Percentiles rank a stretch among this genome's conserved stretches.
Conservation (phyloP, 1,284 basidiomycete genomes). For the Leccinum colubrinum region DNA sequence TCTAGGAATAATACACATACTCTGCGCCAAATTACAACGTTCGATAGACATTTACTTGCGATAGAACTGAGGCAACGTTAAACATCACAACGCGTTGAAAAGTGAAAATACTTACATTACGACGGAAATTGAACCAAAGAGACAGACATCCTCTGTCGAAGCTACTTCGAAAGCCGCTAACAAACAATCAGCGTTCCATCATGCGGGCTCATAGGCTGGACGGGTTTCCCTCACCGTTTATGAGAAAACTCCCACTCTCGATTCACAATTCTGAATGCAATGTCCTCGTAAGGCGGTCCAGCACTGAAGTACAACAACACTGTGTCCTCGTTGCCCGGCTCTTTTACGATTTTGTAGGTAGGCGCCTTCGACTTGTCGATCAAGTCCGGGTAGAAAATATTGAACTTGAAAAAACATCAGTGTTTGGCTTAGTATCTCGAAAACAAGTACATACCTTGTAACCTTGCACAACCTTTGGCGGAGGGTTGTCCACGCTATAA, state of each 20-base stretch:
- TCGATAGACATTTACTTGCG: slow-evolving; percentile 45
- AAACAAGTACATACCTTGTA: slow-evolving; percentile 72
- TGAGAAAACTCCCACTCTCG: slow-evolving; percentile 99
- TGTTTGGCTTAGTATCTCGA: slow-evolving; percentile 14
- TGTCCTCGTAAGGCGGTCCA: slow-evolving; percentile 98
- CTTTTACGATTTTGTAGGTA: slow-evolving; percentile 91
- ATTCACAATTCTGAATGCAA: slow-evolving; percentile 97
- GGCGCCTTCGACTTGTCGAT: slow-evolving; percentile 97
- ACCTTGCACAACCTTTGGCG: slow-evolving; percentile 96
- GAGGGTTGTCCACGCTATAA: slow-evolving; percentile 87
- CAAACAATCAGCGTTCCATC: slow-evolving; percentile 15
- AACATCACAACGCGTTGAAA: slow-evolving; percentile 13
- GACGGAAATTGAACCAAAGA: slow-evolving; percentile 85
- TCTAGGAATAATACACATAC: slow-evolving; percentile 16
- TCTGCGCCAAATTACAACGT: slow-evolving; percentile 9
- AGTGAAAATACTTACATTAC: slow-evolving; percentile 60
- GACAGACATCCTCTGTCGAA: slow-evolving; percentile 86
- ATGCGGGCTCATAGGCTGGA: neutral
- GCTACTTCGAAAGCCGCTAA: slow-evolving; percentile 79
- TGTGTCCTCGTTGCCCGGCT: slow-evolving; percentile 92
- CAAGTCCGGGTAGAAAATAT: slow-evolving; percentile 94
- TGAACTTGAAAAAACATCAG: slow-evolving; percentile 59
- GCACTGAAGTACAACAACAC: slow-evolving; percentile 92
- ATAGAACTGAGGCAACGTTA: slow-evolving; percentile 55
- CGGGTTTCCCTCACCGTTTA: slow-evolving; percentile 60